phyloP scores from a whole-genome alignment of 106 monocot species.

The Dendrobium nobile region DNA sequence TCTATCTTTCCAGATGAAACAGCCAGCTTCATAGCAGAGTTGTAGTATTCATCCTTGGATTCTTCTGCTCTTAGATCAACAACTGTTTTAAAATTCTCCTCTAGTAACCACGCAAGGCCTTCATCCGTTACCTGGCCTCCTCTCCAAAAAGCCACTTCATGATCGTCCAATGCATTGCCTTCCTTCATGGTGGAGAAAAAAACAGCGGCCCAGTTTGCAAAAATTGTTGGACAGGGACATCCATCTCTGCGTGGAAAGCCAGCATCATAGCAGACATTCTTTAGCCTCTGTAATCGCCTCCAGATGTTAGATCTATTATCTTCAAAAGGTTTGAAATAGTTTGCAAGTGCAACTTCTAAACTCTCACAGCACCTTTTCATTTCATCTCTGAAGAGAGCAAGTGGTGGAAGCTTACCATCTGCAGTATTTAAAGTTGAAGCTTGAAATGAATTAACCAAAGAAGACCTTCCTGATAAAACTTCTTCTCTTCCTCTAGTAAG shows the following conservation, averaged over 20 bases:
- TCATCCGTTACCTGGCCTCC: slow-evolving; percentile 95
- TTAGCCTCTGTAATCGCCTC: slow-evolving; percentile 82
- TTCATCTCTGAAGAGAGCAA: slow-evolving; percentile 79
- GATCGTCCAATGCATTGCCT: slow-evolving; percentile 25
- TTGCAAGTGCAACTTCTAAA: slow-evolving; percentile 74
- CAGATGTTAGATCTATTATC: slow-evolving; percentile 44
- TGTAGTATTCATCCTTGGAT: slow-evolving; percentile 52
- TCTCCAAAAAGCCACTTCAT: slow-evolving; percentile 92
- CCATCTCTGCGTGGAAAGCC: slow-evolving; percentile 75
- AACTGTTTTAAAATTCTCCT: slow-evolving; percentile 79
- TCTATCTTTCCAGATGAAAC: slow-evolving; percentile 59
- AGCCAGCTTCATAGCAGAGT: slow-evolving; percentile 42
- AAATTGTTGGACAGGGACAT: slow-evolving; percentile 56
- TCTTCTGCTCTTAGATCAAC: slow-evolving; percentile 83
- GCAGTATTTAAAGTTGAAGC: slow-evolving; percentile 30
- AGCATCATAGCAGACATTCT: slow-evolving; percentile 91
- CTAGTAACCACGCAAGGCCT: slow-evolving; percentile 74
- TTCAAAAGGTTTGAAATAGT: slow-evolving; percentile 58
- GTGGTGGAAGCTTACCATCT: slow-evolving; percentile 80
- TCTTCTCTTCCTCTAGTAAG: slow-evolving; percentile 73
- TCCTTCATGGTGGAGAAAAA: slow-evolving; percentile 48
- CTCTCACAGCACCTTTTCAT: slow-evolving; percentile 94
- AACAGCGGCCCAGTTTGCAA: slow-evolving; percentile 89
- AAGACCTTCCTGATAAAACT: slow-evolving; percentile 78
- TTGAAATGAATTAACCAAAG: slow-evolving; percentile 42